A percentile compares a stretch with the other conserved stretches of the same genome.
Evolutionary conservation across 225 moss, liverwort and hornwort species (phyloP).

Genomic region (Asterella californica): DNA sequence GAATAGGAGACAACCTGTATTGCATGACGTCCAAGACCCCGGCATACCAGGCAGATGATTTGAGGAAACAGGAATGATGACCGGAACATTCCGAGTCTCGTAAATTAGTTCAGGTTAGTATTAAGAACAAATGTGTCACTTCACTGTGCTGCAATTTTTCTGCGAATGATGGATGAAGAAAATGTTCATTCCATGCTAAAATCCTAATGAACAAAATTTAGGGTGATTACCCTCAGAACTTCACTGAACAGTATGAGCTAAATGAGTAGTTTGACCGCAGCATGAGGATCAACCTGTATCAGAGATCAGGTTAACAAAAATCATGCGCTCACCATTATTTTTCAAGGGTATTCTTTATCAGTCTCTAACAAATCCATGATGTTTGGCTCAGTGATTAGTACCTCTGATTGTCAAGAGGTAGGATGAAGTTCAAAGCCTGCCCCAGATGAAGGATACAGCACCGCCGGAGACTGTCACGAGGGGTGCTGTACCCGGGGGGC

Average conservation of each 20-base stretch:
- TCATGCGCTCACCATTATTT: not conserved
- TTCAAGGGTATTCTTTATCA: not conserved
- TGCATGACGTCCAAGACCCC: not conserved
- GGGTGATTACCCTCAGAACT: not conserved
- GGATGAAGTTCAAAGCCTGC: too few species aligned
- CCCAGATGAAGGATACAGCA: too few species aligned
- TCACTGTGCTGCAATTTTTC: not conserved
- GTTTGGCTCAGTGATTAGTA: too few species aligned
- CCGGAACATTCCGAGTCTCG: not conserved
- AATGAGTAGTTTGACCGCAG: not conserved
- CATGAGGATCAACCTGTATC: not conserved
- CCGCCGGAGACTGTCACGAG: too few species aligned
- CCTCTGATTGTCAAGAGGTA: too few species aligned
- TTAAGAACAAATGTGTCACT: not conserved
- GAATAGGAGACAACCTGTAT: not conserved
- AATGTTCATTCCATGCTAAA: not conserved
- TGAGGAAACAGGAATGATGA: not conserved
- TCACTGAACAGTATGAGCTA: not conserved
- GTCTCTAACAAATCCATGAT: too few species aligned
- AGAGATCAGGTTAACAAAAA: not conserved
- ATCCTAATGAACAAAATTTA: not conserved
- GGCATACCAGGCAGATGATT: not conserved
- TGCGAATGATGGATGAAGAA: not conserved
- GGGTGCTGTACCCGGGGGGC: too few species aligned
- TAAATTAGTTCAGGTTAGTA: not conserved